A percentile compares a stretch with the other conserved stretches of the same genome.
Evolutionary conservation across 495 filamentous ascomycete species (phyloP).

Genomic region (Elasticomyces elasticus): DNA sequence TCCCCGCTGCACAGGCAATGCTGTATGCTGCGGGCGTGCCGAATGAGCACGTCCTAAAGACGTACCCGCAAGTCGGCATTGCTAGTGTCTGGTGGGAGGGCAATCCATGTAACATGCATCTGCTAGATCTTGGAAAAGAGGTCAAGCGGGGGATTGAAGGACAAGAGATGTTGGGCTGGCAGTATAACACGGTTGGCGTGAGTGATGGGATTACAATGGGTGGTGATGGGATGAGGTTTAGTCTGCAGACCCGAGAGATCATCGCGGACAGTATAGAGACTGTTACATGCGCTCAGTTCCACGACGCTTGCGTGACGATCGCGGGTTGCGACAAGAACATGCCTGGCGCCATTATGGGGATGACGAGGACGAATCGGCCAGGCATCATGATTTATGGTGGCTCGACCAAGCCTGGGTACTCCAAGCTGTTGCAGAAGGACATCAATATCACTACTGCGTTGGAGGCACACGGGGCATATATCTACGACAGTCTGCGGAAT

Average conservation of each 20-base stretch:
- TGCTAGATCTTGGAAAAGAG: constrained; percentile 81
- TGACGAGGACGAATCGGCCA: constrained; percentile 85
- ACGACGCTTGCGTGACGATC: constrained; percentile 91
- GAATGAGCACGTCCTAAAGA: constrained; percentile 75
- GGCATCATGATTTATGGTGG: constrained; percentile 82
- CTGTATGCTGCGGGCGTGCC: constrained; percentile 89
- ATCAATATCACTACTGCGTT: constrained; percentile 90
- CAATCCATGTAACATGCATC: constrained; percentile 70
- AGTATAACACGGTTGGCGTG: constrained; percentile 90
- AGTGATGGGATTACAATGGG: constrained; percentile 96
- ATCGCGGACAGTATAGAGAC: constrained; percentile 95
- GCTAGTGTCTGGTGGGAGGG: constrained; percentile 98
- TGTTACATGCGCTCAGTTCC: constrained; percentile 62
- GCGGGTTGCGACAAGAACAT: constrained; percentile 99
- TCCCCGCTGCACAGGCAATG: constrained; percentile 94
- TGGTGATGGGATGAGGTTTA: constrained; percentile 92
- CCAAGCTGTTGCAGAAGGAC: constrained; percentile 59
- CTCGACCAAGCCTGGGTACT: constrained; percentile 79
- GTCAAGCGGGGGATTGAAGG: constrained; percentile 76
- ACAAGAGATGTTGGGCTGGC: constrained; percentile 82
- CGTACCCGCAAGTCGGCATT: constrained; percentile 77
- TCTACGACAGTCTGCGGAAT: constrained; percentile 58
- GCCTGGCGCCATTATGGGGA: constrained; percentile 78
- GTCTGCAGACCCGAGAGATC: constrained; percentile 86
- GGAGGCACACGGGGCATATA: constrained; percentile 80